Conservation (phyloP, 1,284 basidiomycete genomes). For the Irpex rosettiformis region DNA sequence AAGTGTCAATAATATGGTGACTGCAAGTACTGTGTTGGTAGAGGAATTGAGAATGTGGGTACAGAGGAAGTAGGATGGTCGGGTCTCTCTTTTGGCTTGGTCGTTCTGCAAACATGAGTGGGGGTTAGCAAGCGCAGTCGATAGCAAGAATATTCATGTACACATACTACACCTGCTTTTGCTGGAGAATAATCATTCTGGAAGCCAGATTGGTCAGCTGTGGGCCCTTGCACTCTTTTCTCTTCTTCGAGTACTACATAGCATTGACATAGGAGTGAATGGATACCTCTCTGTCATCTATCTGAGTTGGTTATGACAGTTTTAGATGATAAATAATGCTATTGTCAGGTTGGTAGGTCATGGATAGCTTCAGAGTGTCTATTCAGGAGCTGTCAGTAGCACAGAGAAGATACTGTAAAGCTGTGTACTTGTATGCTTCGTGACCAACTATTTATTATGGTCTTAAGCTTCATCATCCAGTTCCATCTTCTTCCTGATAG, state of each 20-base stretch:
- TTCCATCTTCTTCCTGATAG: constrained; percentile 27
- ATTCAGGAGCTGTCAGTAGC: background rate
- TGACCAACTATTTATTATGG: constrained; percentile 61
- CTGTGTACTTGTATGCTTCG: constrained; percentile 68
- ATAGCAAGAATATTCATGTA: background rate
- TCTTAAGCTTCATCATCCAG: constrained; percentile 57
- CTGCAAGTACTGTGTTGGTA: constrained; percentile 26
- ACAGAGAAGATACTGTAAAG: constrained; percentile 8
- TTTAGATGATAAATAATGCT: constrained; percentile 15
- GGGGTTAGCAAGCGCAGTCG: background rate
- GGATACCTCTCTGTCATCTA: background rate
- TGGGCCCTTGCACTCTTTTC: constrained; percentile 34
- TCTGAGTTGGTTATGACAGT: constrained; percentile 15
- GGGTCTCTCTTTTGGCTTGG: constrained; percentile 43
- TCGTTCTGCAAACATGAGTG: constrained; percentile 34
- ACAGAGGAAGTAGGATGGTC: constrained; percentile 37
- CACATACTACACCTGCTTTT: constrained; percentile 59
- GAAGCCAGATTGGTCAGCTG: constrained; percentile 62
- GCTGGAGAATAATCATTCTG: constrained; percentile 59
- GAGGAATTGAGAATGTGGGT: constrained; percentile 25
- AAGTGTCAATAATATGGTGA: constrained; percentile 30
- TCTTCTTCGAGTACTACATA: constrained; percentile 25
- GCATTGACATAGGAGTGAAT: constrained; percentile 17
- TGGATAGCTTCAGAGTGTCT: constrained; percentile 90
- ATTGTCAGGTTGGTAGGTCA: too few relatives aligned